These are phyloP conservation scores for Penicillium italicum DNA, from an alignment of 2,329 filamentous ascomycete species.

Conservation along the genomic window DNA sequence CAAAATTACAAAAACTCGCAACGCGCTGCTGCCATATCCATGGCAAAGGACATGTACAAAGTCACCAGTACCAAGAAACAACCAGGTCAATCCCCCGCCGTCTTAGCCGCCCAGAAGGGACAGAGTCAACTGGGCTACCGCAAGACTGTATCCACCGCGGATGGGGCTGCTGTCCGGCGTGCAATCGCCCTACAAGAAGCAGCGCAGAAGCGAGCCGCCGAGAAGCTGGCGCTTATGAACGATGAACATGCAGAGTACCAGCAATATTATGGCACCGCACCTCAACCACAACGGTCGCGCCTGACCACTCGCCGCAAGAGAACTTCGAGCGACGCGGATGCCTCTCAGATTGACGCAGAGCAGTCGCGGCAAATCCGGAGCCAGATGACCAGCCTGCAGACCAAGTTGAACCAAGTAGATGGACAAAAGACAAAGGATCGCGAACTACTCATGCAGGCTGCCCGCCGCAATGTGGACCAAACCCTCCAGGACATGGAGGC, in stretches of 20 bases:
- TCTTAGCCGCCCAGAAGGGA: conserved; percentile 34
- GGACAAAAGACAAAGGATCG: conserved; percentile 63
- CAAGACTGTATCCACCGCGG: conserved; percentile 28
- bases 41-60: conserved; percentile 84
- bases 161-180: conserved; percentile 22
- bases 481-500: conserved; percentile 78
- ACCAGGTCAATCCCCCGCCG: conserved; percentile 15
- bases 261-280: conserved; percentile 69
- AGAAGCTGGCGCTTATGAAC: conserved; percentile 76
- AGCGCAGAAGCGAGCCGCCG: conserved; percentile 79
- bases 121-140: conserved; percentile 34
- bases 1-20: conserved; percentile 67
- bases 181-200: conserved; percentile 67
- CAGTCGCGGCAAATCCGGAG: conserved; percentile 69
- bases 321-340: conserved; percentile 63
- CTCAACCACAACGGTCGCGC: conserved; percentile 44
- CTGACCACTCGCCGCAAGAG: conserved; percentile 58
- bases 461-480: conserved; percentile 80
- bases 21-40: conserved; percentile 77
- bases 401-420: conserved; percentile 51
- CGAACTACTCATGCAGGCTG: conserved; percentile 69
- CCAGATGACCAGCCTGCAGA: conserved; percentile 76
- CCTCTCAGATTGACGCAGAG: conserved; percentile 60
- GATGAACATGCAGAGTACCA: conserved; percentile 66
- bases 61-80: conserved; percentile 47